Evolutionary conservation across 768 basidiomycete species (phyloP).

Genomic region (Clavulina sp.): DNA sequence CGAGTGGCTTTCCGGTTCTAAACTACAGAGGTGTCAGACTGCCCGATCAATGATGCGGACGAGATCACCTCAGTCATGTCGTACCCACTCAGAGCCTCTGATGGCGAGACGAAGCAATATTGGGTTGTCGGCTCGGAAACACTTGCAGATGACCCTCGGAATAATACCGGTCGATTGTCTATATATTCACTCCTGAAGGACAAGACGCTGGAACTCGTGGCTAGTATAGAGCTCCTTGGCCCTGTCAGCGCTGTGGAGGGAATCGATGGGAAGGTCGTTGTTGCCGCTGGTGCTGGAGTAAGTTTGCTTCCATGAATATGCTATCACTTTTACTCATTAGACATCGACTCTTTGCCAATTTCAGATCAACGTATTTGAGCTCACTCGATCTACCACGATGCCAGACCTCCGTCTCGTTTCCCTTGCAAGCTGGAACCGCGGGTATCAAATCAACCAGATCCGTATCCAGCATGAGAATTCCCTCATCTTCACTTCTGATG

Average conservation of each 20-base stretch:
- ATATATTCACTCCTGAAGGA: too few relatives aligned
- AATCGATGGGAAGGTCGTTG: conserved; percentile 34
- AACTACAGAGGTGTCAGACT: too few relatives aligned
- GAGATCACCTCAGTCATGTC: conserved; percentile 38
- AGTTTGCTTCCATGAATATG: conserved; percentile 16
- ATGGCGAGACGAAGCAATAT: too few relatives aligned
- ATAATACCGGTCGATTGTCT: too few relatives aligned
- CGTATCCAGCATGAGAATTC: conserved; percentile 32
- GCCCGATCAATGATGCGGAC: too few relatives aligned
- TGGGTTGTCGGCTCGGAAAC: too few relatives aligned
- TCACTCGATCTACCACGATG: background rate
- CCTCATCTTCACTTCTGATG: conserved; percentile 67
- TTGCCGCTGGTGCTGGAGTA: conserved; percentile 63
- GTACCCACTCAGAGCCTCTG: conserved; percentile 11
- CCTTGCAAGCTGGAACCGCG: conserved; percentile 56
- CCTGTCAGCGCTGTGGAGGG: conserved; percentile 49
- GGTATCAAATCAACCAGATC: conserved; percentile 58
- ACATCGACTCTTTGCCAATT: background rate
- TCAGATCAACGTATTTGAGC: conserved; percentile 1
- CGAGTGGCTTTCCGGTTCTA: too few relatives aligned
- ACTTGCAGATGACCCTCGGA: too few relatives aligned
- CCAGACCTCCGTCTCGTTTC: conserved; percentile 22
- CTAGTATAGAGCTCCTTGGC: conserved; percentile 35
- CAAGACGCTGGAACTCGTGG: conserved; percentile 18
- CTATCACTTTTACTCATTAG: background rate